These are phyloP conservation scores for Lachnellula hyalina DNA, from an alignment of 2,329 filamentous ascomycete species.

Conservation along the genomic window DNA sequence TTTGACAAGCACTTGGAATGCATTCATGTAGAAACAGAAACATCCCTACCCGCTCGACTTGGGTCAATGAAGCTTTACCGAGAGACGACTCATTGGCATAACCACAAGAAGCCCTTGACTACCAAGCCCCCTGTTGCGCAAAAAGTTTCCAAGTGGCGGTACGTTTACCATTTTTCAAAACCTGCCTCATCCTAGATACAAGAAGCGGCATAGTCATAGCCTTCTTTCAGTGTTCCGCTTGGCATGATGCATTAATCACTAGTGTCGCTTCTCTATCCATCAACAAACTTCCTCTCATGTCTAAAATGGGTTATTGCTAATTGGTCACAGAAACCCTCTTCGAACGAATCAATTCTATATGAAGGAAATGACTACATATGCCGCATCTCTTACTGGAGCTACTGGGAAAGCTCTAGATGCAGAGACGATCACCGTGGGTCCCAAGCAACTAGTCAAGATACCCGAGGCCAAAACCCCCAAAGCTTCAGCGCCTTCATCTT, in stretches of 20 bases:
- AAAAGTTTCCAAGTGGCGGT: constrained; percentile 35
- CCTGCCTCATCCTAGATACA: background rate
- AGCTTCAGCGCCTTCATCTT: constrained; percentile 8
- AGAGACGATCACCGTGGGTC: constrained; percentile 54
- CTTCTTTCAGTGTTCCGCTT: no score
- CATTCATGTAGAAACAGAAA: constrained; percentile 35
- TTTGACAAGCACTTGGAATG: constrained; percentile 42
- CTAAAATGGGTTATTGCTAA: constrained; percentile 2
- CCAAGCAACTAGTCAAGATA: constrained; percentile 25
- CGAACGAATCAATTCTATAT: constrained; percentile 55
- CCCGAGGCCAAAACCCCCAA: constrained; percentile 26
- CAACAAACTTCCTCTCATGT: no score
- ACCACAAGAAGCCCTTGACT: constrained; percentile 47
- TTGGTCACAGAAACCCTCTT: constrained; percentile 25
- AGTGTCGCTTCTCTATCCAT: no score
- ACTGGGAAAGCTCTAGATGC: constrained; percentile 58
- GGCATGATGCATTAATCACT: no score
- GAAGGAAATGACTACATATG: constrained; percentile 62
- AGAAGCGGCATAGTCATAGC: no score
- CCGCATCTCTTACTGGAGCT: constrained; percentile 62
- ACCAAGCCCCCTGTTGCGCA: constrained; percentile 36
- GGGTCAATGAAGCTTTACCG: constrained; percentile 36
- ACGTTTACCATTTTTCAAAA: background rate
- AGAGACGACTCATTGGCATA: constrained; percentile 58
- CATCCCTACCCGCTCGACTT: constrained; percentile 20